Percentiles rank a stretch among this genome's conserved stretches.
These are phyloP conservation scores for Eutrema yunnanense DNA, from an alignment of 345 rosid species.

Conservation along the genomic window DNA sequence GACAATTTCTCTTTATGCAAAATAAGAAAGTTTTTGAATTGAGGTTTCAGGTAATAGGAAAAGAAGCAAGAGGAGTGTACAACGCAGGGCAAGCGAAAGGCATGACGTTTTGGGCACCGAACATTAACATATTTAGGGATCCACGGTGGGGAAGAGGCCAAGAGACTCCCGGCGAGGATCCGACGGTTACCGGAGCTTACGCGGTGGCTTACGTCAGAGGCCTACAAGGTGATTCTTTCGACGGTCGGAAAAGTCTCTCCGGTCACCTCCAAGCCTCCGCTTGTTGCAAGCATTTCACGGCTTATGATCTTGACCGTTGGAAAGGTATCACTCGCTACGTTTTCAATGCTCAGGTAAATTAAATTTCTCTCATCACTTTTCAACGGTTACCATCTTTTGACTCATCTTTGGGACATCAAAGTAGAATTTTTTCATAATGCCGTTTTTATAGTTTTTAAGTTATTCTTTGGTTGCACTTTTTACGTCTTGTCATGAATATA, in stretches of 20 bases:
- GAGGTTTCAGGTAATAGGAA: conserved; percentile 42
- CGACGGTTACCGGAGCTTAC: conserved; percentile 49
- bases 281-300: conserved; percentile 88
- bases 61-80: conserved; percentile 63
- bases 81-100: conserved; percentile 62
- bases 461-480: not conserved
- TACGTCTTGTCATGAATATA: conserved; percentile 9
- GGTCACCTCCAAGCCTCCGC: conserved; percentile 64
- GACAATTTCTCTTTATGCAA: not conserved
- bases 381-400: not conserved
- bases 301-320: conserved; percentile 91
- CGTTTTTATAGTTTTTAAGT: not conserved
- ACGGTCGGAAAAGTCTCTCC: conserved; percentile 31
- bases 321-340: conserved; percentile 59
- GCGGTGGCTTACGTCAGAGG: conserved; percentile 74
- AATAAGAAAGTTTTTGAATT: not conserved
- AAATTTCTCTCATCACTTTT: not conserved
- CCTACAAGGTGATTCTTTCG: conserved; percentile 55
- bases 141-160: conserved; percentile 96
- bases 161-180: conserved; percentile 94
- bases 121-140: conserved; percentile 77
- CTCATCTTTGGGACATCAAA: not conserved
- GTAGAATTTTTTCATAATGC: conserved; percentile 1
- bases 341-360: conserved; percentile 67
- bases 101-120: conserved; percentile 82